Evolutionary conservation across 2,329 filamentous ascomycete species (phyloP).

Genomic region (Alternaria infectoria): DNA sequence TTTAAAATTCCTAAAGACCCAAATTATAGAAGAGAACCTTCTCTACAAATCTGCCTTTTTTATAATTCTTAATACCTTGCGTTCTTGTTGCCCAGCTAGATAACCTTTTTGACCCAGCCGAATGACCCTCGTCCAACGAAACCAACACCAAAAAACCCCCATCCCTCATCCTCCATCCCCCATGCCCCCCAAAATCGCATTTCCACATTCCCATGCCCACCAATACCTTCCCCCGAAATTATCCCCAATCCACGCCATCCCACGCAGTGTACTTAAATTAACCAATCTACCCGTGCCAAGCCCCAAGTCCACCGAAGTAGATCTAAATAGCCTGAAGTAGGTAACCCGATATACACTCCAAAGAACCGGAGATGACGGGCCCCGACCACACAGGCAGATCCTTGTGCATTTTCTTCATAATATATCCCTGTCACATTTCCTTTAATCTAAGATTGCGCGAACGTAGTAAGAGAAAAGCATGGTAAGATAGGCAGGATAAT

Average conservation of each 20-base stretch:
- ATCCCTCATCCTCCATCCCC: neutral
- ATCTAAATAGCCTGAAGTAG: neutral
- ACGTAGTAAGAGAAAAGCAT: too few relatives aligned
- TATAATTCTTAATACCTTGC: too few relatives aligned
- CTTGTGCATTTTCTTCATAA: too few relatives aligned
- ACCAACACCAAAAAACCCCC: neutral
- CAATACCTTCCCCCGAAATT: neutral
- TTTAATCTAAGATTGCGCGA: too few relatives aligned
- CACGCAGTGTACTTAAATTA: neutral
- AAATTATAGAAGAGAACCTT: too few relatives aligned
- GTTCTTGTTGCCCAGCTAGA: too few relatives aligned
- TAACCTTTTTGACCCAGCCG: too few relatives aligned
- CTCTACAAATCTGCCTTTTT: too few relatives aligned
- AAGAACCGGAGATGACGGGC: neutral
- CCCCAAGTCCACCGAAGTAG: neutral
- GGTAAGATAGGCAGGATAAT: neutral
- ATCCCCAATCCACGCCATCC: neutral
- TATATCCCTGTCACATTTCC: too few relatives aligned
- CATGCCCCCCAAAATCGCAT: neutral
- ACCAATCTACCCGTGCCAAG: neutral
- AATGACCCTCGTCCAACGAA: too few relatives aligned
- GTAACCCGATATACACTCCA: neutral
- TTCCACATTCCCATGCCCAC: neutral
- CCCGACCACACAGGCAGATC: neutral
- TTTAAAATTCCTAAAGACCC: too few relatives aligned